These are phyloP conservation scores for Eucalyptus tenuipes DNA, from an alignment of 345 rosid genomes.

Conservation along the genomic window DNA sequence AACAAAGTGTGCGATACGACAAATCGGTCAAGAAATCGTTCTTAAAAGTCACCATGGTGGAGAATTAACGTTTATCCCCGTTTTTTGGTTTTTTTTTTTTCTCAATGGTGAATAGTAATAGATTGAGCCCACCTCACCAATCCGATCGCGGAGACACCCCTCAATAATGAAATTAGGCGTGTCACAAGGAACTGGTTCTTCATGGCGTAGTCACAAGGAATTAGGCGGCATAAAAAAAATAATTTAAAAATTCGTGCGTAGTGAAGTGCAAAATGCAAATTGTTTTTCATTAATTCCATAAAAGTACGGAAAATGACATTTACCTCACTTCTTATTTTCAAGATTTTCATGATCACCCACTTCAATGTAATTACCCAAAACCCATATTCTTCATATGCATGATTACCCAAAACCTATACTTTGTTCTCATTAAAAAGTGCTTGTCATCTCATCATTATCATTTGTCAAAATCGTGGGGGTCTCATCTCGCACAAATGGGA, in stretches of 20 bases:
- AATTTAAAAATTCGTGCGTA: background rate
- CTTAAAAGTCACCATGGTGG: rapidly evolving
- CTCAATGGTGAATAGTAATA: too few species aligned
- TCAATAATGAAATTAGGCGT: background rate
- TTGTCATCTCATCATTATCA: background rate
- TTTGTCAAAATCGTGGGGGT: background rate
- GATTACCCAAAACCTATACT: background rate
- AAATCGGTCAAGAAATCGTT: rapidly evolving
- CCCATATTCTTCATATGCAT: background rate
- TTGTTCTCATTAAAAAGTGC: background rate
- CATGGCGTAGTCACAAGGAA: background rate
- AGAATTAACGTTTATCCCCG: background rate
- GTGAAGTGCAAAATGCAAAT: background rate
- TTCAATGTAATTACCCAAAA: background rate
- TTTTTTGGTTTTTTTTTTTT: too few species aligned
- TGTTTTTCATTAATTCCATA: background rate
- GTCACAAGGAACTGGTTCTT: background rate
- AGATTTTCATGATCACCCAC: background rate
- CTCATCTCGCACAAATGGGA: background rate
- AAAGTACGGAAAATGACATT: background rate
- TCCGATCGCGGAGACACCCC: background rate
- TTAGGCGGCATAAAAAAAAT: background rate
- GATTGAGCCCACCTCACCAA: background rate
- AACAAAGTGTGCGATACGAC: rapidly evolving
- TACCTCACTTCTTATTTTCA: background rate